A percentile compares a stretch with the other conserved stretches of the same genome.
Conservation (phyloP, 805 yeast genomes). For the Suhomyces kilbournensis region DNA sequence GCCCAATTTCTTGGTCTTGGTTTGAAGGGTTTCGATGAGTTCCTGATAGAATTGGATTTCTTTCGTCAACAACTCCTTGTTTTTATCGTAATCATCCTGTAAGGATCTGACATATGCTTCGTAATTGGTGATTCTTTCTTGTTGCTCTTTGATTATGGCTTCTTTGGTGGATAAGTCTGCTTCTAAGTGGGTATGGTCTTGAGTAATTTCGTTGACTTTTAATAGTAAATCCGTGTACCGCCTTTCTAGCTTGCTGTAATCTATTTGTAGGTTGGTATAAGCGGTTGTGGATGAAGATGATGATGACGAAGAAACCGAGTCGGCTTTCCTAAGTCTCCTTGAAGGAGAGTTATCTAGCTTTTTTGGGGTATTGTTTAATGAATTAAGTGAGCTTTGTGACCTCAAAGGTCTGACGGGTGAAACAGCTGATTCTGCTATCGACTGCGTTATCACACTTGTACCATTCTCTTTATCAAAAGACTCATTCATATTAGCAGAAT, state of each 20-base stretch:
- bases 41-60: constrained; percentile 33
- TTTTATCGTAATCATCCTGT: constrained; percentile 27
- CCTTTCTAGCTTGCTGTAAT: constrained; percentile 15
- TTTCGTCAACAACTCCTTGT: constrained; percentile 25
- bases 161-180: constrained; percentile 26
- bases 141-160: constrained; percentile 24
- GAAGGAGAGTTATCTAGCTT: background rate
- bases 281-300: constrained; percentile 1
- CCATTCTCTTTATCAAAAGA: constrained; percentile 11
- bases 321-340: constrained; percentile 2
- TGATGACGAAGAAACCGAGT: background rate
- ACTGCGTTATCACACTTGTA: constrained; percentile 10
- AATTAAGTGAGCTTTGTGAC: constrained; percentile 12
- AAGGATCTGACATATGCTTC: constrained; percentile 28
- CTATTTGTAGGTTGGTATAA: constrained; percentile 8
- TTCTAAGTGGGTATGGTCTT: constrained; percentile 31
- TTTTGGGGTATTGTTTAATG: constrained; percentile 9
- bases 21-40: constrained; percentile 30
- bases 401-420: constrained; percentile 9
- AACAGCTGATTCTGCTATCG: background rate
- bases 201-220: constrained; percentile 20
- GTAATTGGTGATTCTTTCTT: constrained; percentile 20
- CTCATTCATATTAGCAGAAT: constrained; percentile 1
- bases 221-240: constrained; percentile 33
- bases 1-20: constrained; percentile 19